Conservation (phyloP, 2,329 filamentous ascomycete genomes). For the Corinectria fuckeliana region DNA sequence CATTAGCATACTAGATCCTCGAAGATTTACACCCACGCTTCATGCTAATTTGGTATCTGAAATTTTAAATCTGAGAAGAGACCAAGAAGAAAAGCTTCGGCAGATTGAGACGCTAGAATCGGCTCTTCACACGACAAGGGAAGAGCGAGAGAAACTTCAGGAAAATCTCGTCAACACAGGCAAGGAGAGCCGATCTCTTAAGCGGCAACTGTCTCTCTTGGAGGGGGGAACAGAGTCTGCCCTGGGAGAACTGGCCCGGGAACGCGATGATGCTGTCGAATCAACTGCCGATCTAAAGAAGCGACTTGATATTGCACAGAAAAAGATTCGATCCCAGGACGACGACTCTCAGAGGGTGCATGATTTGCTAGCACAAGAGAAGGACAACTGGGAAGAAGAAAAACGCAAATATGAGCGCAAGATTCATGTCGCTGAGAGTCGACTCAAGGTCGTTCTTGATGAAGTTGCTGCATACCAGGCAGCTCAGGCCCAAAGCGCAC, state of each 20-base stretch:
- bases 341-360: slow-evolving; percentile 83
- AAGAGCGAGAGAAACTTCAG: slow-evolving; percentile 76
- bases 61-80: slow-evolving; percentile 83
- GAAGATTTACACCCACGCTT: slow-evolving; percentile 91
- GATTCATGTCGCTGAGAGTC: slow-evolving; percentile 86
- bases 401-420: slow-evolving; percentile 82
- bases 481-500: slow-evolving; percentile 50
- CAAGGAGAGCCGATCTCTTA: slow-evolving; percentile 81
- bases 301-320: slow-evolving; percentile 79
- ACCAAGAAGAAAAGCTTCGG: slow-evolving; percentile 88
- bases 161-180: slow-evolving; percentile 65
- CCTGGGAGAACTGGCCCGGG: slow-evolving; percentile 79
- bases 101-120: slow-evolving; percentile 86
- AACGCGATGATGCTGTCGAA: slow-evolving; percentile 84
- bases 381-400: slow-evolving; percentile 83
- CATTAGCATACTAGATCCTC: slow-evolving; percentile 80
- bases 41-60: slow-evolving; percentile 95
- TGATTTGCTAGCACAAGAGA: slow-evolving; percentile 83
- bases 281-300: slow-evolving; percentile 73
- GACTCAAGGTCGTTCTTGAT: slow-evolving; percentile 82
- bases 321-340: slow-evolving; percentile 78
- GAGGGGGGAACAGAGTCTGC: slow-evolving; percentile 90
- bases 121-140: slow-evolving; percentile 71
- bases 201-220: slow-evolving; percentile 83
- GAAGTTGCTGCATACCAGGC: slow-evolving; percentile 79